A percentile compares a stretch with the other conserved stretches of the same genome.
Conservation (phyloP, 2,329 filamentous ascomycete genomes). For the Paramyrothecium sp. region DNA sequence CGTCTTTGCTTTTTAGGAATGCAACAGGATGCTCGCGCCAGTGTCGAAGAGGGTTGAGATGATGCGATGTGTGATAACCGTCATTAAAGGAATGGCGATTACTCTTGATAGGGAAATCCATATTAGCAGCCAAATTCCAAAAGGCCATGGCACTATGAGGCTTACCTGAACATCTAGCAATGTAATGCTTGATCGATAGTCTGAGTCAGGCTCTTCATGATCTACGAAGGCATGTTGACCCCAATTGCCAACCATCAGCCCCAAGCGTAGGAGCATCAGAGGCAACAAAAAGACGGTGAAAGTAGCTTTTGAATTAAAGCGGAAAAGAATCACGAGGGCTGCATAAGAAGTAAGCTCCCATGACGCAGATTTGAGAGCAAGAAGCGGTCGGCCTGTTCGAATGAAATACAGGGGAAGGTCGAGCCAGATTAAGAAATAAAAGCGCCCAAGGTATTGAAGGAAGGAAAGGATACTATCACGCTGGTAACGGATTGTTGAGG, state of each 20-base stretch:
- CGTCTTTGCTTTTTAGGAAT: constrained; percentile 67
- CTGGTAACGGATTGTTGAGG: constrained; percentile 74
- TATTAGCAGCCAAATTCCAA: not conserved
- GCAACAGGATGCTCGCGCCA: constrained; percentile 78
- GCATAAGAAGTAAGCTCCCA: constrained; percentile 62
- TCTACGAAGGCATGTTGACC: constrained; percentile 82
- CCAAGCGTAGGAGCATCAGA: constrained; percentile 63
- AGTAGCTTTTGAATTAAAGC: constrained; percentile 53
- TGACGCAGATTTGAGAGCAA: constrained; percentile 54
- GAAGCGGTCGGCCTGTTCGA: constrained; percentile 48
- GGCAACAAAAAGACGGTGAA: constrained; percentile 67
- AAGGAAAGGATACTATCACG: constrained; percentile 67
- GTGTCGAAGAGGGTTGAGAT: constrained; percentile 74
- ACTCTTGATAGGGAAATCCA: constrained; percentile 46
- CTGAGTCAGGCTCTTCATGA: constrained; percentile 69
- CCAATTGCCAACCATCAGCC: constrained; percentile 81
- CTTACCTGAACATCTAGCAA: constrained; percentile 75
- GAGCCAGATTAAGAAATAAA: constrained; percentile 71
- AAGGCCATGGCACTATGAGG: constrained; percentile 8
- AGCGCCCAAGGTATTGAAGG: constrained; percentile 69
- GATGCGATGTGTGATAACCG: constrained; percentile 79
- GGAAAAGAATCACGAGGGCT: constrained; percentile 49
- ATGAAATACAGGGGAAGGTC: constrained; percentile 73
- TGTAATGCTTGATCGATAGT: constrained; percentile 77
- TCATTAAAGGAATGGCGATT: constrained; percentile 84